Conservation (phyloP, 2,329 filamentous ascomycete species). For the Samsoniella hepiali region DNA sequence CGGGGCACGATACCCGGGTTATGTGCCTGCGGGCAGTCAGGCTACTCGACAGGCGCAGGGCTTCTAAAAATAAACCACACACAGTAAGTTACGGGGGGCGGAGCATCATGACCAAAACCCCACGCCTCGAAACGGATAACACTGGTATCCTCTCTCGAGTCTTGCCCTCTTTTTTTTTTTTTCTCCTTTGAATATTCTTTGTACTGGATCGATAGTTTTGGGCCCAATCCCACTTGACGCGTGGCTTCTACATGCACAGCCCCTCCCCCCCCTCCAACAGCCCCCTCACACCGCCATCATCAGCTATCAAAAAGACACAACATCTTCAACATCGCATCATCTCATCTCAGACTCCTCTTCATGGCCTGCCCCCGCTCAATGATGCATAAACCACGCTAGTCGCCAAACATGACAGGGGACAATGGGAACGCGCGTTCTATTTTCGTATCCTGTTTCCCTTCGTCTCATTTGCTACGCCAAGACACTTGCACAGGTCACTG, state of each 20-base stretch:
- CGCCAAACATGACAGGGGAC: background rate
- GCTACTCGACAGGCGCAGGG: no score
- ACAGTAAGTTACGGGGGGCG: background rate
- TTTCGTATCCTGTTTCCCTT: background rate
- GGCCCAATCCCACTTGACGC: background rate
- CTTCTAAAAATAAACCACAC: constrained; percentile 9
- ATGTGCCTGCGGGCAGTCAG: no score
- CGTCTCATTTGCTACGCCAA: background rate
- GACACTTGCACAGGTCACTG: background rate
- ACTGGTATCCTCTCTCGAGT: background rate
- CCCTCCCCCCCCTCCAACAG: background rate
- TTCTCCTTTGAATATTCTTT: background rate
- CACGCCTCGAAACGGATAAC: no score
- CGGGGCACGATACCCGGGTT: constrained; percentile 7
- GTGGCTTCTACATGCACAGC: constrained; percentile 2
- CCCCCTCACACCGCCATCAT: background rate
- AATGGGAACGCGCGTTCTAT: background rate
- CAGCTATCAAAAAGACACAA: background rate
- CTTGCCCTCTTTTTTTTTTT: background rate
- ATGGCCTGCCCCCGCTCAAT: background rate
- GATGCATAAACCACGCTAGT: background rate
- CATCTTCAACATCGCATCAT: constrained; percentile 6
- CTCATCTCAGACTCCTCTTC: background rate
- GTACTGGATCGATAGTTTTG: background rate
- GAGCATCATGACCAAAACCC: background rate